Percentiles rank a stretch among this genome's conserved stretches.
phyloP scores from a whole-genome alignment of 768 basidiomycete species.

The Phylloporus scabripes region DNA sequence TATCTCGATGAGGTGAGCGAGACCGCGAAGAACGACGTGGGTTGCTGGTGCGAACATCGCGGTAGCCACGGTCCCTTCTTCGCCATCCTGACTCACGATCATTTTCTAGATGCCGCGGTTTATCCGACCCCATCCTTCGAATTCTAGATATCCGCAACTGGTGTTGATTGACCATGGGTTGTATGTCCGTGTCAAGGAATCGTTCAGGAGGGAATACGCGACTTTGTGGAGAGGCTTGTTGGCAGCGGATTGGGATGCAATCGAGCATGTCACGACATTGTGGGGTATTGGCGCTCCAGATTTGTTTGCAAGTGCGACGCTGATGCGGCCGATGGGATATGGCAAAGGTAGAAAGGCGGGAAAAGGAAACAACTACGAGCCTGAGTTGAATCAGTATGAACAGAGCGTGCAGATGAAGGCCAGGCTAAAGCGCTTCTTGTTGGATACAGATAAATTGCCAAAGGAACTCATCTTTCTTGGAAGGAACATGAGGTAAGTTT shows the following conservation, averaged over 20 bases:
- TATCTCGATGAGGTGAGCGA: slow-evolving; percentile 29
- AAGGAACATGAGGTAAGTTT: slow-evolving; percentile 63
- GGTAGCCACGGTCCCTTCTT: slow-evolving; percentile 14
- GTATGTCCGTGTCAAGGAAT: slow-evolving; percentile 65
- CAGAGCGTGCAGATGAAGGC: slow-evolving; percentile 62
- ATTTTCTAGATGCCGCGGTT: slow-evolving; percentile 22
- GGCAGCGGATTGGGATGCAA: slow-evolving; percentile 47
- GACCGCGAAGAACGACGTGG: slow-evolving; percentile 31
- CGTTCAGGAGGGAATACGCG: slow-evolving; percentile 73
- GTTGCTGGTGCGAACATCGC: slow-evolving; percentile 15
- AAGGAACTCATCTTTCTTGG: slow-evolving; percentile 70
- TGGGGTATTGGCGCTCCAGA: slow-evolving; percentile 75
- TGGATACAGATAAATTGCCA: slow-evolving; percentile 74
- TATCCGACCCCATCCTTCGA: slow-evolving; percentile 22
- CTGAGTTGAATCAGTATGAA: slow-evolving; percentile 57
- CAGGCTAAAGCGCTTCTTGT: slow-evolving; percentile 58
- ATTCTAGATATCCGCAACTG: slow-evolving; percentile 44
- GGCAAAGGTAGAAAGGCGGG: slow-evolving; percentile 9
- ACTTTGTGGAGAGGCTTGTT: slow-evolving; percentile 67
- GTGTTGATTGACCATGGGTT: slow-evolving; percentile 92
- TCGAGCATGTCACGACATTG: slow-evolving; percentile 44
- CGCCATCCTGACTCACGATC: slow-evolving; percentile 17
- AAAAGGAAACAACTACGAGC: slow-evolving; percentile 7
- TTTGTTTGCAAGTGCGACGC: slow-evolving; percentile 65
- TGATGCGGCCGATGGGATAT: slow-evolving; percentile 56